A percentile compares a stretch with the other conserved stretches of the same genome.
These are phyloP conservation scores for Yarrowia sp. DNA, from an alignment of 805 yeast species.

Conservation along the genomic window DNA sequence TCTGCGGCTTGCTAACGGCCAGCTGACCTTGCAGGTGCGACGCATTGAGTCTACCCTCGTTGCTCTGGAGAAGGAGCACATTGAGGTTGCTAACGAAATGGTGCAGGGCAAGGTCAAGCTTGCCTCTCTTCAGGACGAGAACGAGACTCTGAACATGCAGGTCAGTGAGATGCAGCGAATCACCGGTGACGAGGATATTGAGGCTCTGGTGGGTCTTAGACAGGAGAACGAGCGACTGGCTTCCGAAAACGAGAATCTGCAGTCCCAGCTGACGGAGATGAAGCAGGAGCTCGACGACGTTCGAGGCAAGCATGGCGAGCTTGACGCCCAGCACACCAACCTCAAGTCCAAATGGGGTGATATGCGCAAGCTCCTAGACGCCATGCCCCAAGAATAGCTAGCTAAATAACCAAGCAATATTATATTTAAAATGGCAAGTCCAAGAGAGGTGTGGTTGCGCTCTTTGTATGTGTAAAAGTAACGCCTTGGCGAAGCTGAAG, in stretches of 20 bases:
- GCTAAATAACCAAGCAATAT: not conserved
- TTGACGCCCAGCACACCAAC: constrained; percentile 13
- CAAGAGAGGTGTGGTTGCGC: too few relatives aligned
- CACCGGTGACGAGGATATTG: constrained; percentile 16
- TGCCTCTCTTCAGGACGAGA: constrained; percentile 75
- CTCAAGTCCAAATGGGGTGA: constrained; percentile 25
- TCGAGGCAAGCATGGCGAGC: constrained; percentile 31
- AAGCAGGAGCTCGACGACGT: constrained; percentile 28
- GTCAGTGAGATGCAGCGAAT: constrained; percentile 36
- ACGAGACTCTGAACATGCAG: constrained; percentile 50
- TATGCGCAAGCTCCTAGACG: constrained; percentile 21
- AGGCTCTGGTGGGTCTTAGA: not conserved
- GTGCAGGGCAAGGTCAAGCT: constrained; percentile 71
- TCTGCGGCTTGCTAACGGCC: constrained; percentile 64
- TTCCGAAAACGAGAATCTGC: constrained; percentile 15
- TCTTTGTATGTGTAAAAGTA: too few relatives aligned
- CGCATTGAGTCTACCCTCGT: constrained; percentile 68
- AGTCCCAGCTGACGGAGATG: constrained; percentile 6
- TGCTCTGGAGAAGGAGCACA: constrained; percentile 74
- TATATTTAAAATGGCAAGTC: not conserved
- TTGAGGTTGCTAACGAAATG: constrained; percentile 82
- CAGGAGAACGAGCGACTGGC: constrained; percentile 12
- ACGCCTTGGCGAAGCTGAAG: too few relatives aligned
- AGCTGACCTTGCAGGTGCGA: constrained; percentile 68
- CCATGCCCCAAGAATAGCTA: constrained; percentile 10